Conservation (phyloP, 306 rosid species). For the Fragaria ananassa region DNA sequence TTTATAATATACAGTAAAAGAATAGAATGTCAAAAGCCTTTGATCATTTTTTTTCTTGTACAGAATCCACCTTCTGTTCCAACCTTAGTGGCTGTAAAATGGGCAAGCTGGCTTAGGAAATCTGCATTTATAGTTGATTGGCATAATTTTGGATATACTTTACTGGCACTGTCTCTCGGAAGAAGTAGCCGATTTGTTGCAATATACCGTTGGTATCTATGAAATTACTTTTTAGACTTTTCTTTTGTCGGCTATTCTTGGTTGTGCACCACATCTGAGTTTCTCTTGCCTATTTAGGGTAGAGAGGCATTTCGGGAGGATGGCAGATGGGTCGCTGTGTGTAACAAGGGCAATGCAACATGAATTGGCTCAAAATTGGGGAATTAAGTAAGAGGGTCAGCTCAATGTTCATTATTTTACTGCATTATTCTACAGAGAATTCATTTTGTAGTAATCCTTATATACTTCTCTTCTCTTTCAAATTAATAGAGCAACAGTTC, state of each 20-base stretch:
- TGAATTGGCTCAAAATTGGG: constrained; percentile 98
- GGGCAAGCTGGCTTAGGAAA: constrained; percentile 77
- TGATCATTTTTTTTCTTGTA: constrained; percentile 26
- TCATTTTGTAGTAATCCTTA: background rate
- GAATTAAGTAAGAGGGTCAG: constrained; percentile 64
- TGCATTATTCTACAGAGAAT: constrained; percentile 9
- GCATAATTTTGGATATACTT: constrained; percentile 96
- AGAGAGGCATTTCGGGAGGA: constrained; percentile 79
- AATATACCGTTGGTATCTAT: constrained; percentile 69
- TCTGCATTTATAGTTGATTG: constrained; percentile 87
- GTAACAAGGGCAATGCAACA: constrained; percentile 97
- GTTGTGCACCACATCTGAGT: constrained; percentile 14
- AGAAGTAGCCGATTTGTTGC: constrained; percentile 79
- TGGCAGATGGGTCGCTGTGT: constrained; percentile 87
- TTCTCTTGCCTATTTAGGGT: constrained; percentile 52
- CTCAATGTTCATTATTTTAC: constrained; percentile 29
- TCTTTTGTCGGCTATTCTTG: constrained; percentile 16
- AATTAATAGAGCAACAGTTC: constrained; percentile 47
- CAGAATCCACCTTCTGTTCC: constrained; percentile 99
- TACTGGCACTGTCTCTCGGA: constrained; percentile 80
- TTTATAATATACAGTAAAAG: background rate
- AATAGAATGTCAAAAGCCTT: background rate
- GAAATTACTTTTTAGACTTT: constrained; percentile 22
- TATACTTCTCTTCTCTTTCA: constrained; percentile 5
- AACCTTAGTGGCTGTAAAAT: constrained; percentile 82